These are phyloP conservation scores for Prunus salicina DNA, from an alignment of 306 rosid genomes.

Conservation along the genomic window DNA sequence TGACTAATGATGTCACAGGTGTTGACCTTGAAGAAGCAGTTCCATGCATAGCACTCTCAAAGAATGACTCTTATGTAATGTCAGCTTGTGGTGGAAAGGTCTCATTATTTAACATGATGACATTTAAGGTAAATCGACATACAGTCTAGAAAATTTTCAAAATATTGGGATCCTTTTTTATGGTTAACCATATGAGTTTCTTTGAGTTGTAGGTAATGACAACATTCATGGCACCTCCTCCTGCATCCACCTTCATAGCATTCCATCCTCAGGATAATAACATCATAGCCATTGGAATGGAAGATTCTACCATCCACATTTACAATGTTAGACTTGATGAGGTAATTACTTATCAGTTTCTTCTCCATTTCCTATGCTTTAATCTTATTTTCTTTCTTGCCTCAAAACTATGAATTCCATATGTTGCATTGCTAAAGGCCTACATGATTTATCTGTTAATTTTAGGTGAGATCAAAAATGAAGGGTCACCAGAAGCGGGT, in stretches of 20 bases:
- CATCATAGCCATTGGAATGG: slow-evolving; percentile 93
- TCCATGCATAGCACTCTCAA: slow-evolving; percentile 86
- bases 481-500: slow-evolving; percentile 80
- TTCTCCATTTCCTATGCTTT: background rate
- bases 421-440: slow-evolving; percentile 15
- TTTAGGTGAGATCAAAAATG: slow-evolving; percentile 76
- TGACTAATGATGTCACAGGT: slow-evolving; percentile 74
- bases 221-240: slow-evolving; percentile 76
- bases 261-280: slow-evolving; percentile 90
- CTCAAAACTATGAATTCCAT: background rate
- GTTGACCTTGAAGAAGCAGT: slow-evolving; percentile 86
- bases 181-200: slow-evolving; percentile 13
- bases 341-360: slow-evolving; percentile 37
- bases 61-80: slow-evolving; percentile 83
- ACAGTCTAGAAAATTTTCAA: background rate
- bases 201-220: slow-evolving; percentile 71
- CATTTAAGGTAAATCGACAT: slow-evolving; percentile 54
- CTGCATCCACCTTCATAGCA: slow-evolving; percentile 75
- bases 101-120: slow-evolving; percentile 80
- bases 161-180: slow-evolving; percentile 14
- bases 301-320: slow-evolving; percentile 78
- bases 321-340: slow-evolving; percentile 76
- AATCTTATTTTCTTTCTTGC: background rate
- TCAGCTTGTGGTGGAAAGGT: slow-evolving; percentile 90
- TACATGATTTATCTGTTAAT: slow-evolving; percentile 7